Evolutionary conservation across 169 alveolate species (phyloP), one percentile per base, ranked within the genome.

Genomic region (Perkinsus chesapeaki): DNA sequence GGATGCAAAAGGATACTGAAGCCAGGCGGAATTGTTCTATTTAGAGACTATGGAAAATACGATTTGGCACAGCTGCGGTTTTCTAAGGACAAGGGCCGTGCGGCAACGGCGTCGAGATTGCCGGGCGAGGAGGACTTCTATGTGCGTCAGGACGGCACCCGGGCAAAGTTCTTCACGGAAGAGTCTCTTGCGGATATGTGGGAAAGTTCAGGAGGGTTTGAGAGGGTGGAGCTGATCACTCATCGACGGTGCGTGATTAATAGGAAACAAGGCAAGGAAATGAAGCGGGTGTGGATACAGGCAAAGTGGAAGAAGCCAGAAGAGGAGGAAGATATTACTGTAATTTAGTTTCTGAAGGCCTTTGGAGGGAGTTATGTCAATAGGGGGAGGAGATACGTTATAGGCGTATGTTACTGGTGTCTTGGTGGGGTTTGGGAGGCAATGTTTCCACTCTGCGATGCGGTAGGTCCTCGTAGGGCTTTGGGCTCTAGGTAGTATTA

Each of bases 41-140:
- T 98, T 92, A 95, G 99, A 94, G 99, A 98, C 95, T 98, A 98
- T 94, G 99, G 98, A 3, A 94, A 97, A 93, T 98, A 97, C 94
- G 99, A 98, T 93, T 91, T 97, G 95, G 98, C 99, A 12, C 97
- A 98, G 95, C 39, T 98, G 36, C 94, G 98, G 27, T 96, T 98
- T 91, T 94, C 95, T 16, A 91, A 91, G 48, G 39, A 72, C 60
- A 43, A 43, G 60, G 60, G 60, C 5, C 5, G 60, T 5, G 60
- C 60, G 16, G 98, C 98, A 0, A 93, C 96, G 90, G 96, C 97
- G 37, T 95, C 95, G 73, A 96, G 96, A 73, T 95, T 97, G 91
- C 97, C 97, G 95, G 95, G 98, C 5, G 96, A 96, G 90, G 98
- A 97, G 31, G 96, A 98, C 92, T 97, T 98, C 90, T 98, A 98